phyloP scores from a whole-genome alignment of 345 rosid species.

The Populus tremula region DNA sequence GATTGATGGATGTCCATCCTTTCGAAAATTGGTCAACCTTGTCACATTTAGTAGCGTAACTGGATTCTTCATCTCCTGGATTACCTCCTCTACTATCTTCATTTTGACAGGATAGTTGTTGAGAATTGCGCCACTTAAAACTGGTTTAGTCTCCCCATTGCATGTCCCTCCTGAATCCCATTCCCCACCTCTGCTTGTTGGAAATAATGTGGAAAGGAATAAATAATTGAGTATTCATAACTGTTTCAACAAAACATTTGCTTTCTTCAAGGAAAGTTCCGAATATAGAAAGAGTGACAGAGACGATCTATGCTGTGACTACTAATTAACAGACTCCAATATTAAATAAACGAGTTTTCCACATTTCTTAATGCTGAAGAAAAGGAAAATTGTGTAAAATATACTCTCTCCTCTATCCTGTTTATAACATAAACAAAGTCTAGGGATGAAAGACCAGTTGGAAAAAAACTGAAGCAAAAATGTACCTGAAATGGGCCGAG shows the following conservation, averaged over 20 bases:
- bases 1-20: conserved; percentile 87
- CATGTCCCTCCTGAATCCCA: conserved; percentile 98
- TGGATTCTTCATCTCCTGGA: conserved; percentile 51
- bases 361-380: not conserved
- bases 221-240: not conserved
- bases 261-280: not conserved
- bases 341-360: not conserved
- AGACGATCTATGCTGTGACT: not conserved
- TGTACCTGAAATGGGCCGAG: conserved; percentile 88
- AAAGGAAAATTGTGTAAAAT: not conserved
- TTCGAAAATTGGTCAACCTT: conserved; percentile 79
- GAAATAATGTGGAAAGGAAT: not conserved
- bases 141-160: conserved; percentile 70
- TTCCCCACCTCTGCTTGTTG: conserved; percentile 72
- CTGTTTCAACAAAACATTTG: not conserved
- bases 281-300: not conserved
- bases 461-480: not conserved
- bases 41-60: conserved; percentile 73
- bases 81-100: conserved; percentile 84
- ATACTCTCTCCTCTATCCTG: not conserved
- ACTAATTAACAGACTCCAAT: not conserved
- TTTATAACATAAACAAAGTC: not conserved
- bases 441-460: not conserved
- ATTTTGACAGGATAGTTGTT: conserved; percentile 71
- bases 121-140: conserved; percentile 55